Conservation (phyloP, 495 filamentous ascomycete genomes). For the Hyaloscypha variabilis region DNA sequence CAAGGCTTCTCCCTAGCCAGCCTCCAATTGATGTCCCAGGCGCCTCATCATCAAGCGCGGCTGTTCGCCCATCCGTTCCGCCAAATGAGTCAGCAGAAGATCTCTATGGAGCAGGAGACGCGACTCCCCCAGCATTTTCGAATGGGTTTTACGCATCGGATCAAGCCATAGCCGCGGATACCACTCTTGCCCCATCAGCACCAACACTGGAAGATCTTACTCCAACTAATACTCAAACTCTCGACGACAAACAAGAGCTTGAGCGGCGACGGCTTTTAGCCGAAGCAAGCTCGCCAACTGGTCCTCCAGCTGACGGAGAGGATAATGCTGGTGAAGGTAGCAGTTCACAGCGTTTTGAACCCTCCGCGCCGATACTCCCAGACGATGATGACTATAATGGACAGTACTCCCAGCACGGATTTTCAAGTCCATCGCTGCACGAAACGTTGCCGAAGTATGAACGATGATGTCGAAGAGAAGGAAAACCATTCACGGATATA, state of each 20-base stretch:
- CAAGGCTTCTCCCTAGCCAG: slow-evolving; percentile 69
- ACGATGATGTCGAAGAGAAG: slow-evolving; percentile 31
- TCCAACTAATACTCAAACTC: slow-evolving; percentile 35
- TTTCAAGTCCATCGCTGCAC: slow-evolving; percentile 19
- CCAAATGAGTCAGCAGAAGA: slow-evolving; percentile 33
- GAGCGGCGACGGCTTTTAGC: slow-evolving; percentile 73
- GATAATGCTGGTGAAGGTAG: slow-evolving; percentile 23
- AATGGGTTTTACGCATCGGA: slow-evolving; percentile 6
- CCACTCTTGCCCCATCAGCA: slow-evolving; percentile 16
- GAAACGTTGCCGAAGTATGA: slow-evolving; percentile 51
- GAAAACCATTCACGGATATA: not conserved
- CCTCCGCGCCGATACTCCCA: slow-evolving; percentile 67
- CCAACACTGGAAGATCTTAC: slow-evolving; percentile 45
- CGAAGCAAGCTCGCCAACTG: slow-evolving; percentile 70
- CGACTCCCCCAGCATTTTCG: slow-evolving; percentile 7
- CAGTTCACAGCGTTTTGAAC: slow-evolving; percentile 34
- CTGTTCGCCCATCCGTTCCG: not conserved
- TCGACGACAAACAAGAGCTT: slow-evolving; percentile 86
- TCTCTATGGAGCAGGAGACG: slow-evolving; percentile 41
- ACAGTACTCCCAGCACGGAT: slow-evolving; percentile 36
- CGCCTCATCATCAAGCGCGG: slow-evolving; percentile 42
- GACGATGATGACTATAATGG: slow-evolving; percentile 61
- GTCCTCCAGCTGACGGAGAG: slow-evolving; percentile 51
- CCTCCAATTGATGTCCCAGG: slow-evolving; percentile 53
- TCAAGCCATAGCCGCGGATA: not conserved